Evolutionary conservation across 495 filamentous ascomycete genomes (phyloP), one percentile per base, ranked within the genome.

Genomic region (Aspergillus hancockii): DNA sequence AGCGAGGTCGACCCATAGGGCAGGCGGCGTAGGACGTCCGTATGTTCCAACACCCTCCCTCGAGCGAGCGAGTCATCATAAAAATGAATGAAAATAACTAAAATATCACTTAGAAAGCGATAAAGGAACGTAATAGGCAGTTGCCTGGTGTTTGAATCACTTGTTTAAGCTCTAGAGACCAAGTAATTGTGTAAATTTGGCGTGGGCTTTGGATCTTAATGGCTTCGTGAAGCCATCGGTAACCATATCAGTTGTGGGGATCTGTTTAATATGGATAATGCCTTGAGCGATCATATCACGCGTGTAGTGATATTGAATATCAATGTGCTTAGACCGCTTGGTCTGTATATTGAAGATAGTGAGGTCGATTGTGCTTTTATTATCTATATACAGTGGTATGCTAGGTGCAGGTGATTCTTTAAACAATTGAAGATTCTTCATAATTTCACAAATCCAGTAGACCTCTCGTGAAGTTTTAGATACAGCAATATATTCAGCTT

Each of bases 261-360:
- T 22, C 45, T 49, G 45, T 23, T 49, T 49, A 18, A 49, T 18
- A 22, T 49, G 45, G 4, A 49, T 49, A 23, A 49, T 49, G 45
- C 45, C 45, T 49, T 49, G 45, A 49, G 19, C 19, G 21, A 49
- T 49, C 45, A 49, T 49, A 49, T 49, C 45, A 22, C 45, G 45
- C 19, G 45, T 49, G 45, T 49, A 49, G 21, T 49, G 45, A 9
- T 49, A 49, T 49, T 18, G 45, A 22, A 49, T 49, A 49, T 49
- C 45, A 49, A 49, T 49, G 9, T 49, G 45, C 18, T 49, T 49
- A 12, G 45, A 49, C 45, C 45, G 8, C n/a, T 49, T 49, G n/a
- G 45, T 49, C 45, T 49, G 45, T 23, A 49, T 49, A 18, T 49
- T 18, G 23, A 18, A 49, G 45, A 18, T 49, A 49, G 45, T 49